A percentile compares a stretch with the other conserved stretches of the same genome.
phyloP scores from a whole-genome alignment of 2,329 filamentous ascomycete genomes.

The Talaromyces amestolkiae region DNA sequence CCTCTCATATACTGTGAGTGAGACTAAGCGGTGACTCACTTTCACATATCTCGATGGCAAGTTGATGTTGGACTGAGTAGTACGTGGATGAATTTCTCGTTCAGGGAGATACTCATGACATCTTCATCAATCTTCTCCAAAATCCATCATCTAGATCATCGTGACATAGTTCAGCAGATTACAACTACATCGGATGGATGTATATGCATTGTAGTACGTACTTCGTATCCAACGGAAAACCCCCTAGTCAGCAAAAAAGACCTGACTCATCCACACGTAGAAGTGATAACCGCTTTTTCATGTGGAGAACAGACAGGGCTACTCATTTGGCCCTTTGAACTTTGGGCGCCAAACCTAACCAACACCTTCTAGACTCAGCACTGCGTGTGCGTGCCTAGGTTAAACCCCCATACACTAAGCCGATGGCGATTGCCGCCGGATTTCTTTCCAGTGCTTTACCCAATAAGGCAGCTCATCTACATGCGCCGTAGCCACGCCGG shows the following conservation, averaged over 20 bases:
- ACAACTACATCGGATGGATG: not conserved
- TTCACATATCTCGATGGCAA: not conserved
- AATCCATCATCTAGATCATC: not conserved
- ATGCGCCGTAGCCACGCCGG: not conserved
- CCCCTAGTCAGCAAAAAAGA: not conserved
- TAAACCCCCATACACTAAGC: not conserved
- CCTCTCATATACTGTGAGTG: not conserved
- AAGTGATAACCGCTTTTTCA: not conserved
- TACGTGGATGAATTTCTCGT: not conserved
- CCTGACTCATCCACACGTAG: not conserved
- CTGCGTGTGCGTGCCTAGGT: not conserved
- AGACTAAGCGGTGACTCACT: not conserved
- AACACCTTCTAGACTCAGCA: not conserved
- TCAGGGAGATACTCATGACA: not conserved
- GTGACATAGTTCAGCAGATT: not conserved
- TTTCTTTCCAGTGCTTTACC: constrained; percentile 4
- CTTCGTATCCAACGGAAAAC: not conserved
- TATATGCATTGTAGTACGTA: no score
- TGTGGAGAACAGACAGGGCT: not conserved
- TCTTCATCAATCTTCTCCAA: not conserved
- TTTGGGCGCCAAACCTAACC: not conserved
- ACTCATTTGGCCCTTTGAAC: not conserved
- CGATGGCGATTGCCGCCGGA: not conserved
- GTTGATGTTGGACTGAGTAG: not conserved
- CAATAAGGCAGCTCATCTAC: not conserved